These are phyloP conservation scores for Solanum arcanum DNA, from an alignment of 257 asterid species.

Conservation along the genomic window DNA sequence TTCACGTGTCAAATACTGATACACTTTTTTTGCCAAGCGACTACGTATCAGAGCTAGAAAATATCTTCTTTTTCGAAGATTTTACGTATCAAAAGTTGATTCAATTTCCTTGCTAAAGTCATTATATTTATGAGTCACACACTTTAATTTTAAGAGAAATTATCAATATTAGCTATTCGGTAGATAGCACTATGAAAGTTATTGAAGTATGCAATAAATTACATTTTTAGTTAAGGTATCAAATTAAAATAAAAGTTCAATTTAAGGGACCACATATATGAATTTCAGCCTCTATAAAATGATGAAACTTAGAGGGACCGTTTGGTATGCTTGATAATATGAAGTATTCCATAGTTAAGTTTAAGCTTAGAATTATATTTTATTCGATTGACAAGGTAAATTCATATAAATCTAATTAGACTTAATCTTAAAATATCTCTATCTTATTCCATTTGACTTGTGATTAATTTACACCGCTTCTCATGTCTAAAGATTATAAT, in stretches of 20 bases:
- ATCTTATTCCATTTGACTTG: neutral
- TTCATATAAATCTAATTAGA: neutral
- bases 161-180: neutral
- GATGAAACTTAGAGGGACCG: neutral
- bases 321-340: neutral
- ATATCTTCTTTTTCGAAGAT: neutral
- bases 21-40: neutral
- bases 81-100: neutral
- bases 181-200: neutral
- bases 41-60: neutral
- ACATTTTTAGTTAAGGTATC: neutral
- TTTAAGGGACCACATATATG: neutral
- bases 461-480: neutral
- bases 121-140: neutral
- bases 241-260: neutral
- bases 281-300: neutral
- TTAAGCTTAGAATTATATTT: neutral
- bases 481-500: neutral
- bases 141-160: neutral
- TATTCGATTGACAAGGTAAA: neutral
- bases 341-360: neutral
- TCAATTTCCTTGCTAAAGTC: neutral
- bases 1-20: neutral
- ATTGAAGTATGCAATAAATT: neutral
- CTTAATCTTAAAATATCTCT: neutral